Conservation (phyloP, 2,329 filamentous ascomycete genomes). For the Cladophialophora yegresii region DNA sequence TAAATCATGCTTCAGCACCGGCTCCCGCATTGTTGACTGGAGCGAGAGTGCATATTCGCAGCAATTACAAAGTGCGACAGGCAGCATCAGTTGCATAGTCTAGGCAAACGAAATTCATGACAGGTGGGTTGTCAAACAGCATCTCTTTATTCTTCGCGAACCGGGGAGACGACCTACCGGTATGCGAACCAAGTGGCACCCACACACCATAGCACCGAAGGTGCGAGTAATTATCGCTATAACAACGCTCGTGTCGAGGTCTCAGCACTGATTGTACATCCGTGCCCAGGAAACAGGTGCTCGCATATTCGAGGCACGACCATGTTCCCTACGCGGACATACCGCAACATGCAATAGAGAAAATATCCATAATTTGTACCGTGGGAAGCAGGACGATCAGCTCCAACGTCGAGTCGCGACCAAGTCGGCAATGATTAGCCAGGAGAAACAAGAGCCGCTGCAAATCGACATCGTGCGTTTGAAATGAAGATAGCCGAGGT, state of each 20-base stretch:
- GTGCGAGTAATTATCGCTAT: not conserved
- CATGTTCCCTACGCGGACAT: too few species aligned
- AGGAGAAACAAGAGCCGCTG: not conserved
- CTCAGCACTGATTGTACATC: not conserved
- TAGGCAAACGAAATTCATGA: conserved; percentile 19
- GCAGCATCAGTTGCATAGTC: conserved; percentile 10
- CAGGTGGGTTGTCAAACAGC: conserved; percentile 26
- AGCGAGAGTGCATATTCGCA: not conserved
- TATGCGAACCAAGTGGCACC: not conserved
- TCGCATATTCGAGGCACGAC: too few species aligned
- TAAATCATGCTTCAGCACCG: not conserved
- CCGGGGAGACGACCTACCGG: not conserved
- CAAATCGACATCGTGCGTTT: not conserved
- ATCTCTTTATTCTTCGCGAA: not conserved
- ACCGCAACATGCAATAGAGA: too few species aligned
- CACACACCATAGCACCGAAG: not conserved
- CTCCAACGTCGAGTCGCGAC: too few species aligned
- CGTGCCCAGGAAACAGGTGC: not conserved
- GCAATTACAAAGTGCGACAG: not conserved
- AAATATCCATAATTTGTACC: too few species aligned
- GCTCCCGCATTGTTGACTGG: not conserved
- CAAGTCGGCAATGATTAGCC: not conserved
- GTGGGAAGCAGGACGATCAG: too few species aligned
- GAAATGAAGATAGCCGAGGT: conserved; percentile 17
- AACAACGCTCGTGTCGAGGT: not conserved